Conservation (phyloP, 768 basidiomycete genomes). For the Trametes villosa region DNA sequence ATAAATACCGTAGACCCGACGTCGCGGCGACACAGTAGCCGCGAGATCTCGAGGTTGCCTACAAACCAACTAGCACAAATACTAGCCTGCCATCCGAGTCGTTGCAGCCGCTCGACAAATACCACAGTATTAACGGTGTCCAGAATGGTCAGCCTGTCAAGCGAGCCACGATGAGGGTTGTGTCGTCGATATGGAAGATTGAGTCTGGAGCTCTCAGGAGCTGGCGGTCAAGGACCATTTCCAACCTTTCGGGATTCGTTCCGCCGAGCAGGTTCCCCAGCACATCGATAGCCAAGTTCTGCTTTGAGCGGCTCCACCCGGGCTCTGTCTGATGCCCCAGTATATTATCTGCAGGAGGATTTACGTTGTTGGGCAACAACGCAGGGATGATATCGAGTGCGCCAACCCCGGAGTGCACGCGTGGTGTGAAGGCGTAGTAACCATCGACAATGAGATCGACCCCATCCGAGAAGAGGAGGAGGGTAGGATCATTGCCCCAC, state of each 20-base stretch:
- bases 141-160: no score
- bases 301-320: not conserved
- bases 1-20: no score
- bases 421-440: not conserved
- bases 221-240: not conserved
- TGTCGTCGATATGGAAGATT: constrained; percentile 7
- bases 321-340: not conserved
- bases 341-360: not conserved
- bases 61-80: no score
- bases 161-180: constrained; percentile 1
- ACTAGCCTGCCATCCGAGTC: no score
- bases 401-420: not conserved
- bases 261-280: constrained; percentile 4
- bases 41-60: no score
- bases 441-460: constrained; percentile 6
- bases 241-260: not conserved
- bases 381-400: not conserved
- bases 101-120: no score
- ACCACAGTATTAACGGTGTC: no score
- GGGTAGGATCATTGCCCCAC: not conserved
- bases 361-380: not conserved
- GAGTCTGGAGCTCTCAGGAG: not conserved
- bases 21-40: no score
- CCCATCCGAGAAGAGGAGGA: not conserved
- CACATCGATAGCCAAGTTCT: not conserved